Percentiles rank a stretch among this genome's conserved stretches.
Evolutionary conservation across 2,329 filamentous ascomycete species (phyloP).

Genomic region (Monilinia laxa): DNA sequence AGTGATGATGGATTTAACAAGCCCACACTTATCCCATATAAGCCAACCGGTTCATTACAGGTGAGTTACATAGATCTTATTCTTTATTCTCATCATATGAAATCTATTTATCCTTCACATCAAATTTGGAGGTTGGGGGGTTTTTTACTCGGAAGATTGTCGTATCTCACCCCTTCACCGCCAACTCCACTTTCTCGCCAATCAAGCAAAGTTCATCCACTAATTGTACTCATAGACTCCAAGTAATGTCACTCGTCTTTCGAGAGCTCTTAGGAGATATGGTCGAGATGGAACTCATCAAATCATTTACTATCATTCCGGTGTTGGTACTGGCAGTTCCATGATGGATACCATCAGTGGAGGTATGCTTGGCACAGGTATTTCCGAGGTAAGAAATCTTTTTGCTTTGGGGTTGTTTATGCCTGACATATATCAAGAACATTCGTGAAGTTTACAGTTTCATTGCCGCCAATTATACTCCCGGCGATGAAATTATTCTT

Average conservation of each 20-base stretch:
- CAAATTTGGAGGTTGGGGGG: neutral
- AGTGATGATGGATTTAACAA: conserved; percentile 38
- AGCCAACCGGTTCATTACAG: conserved; percentile 53
- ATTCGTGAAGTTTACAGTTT: conserved; percentile 52
- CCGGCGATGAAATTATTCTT: conserved; percentile 44
- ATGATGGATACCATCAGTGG: conserved; percentile 52
- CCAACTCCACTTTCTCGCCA: conserved; percentile 13
- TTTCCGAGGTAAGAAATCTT: conserved; percentile 40
- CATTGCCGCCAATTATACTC: conserved; percentile 44
- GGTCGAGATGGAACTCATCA: conserved; percentile 53
- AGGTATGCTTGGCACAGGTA: conserved; percentile 55
- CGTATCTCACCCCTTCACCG: conserved; percentile 16
- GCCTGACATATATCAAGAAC: conserved; percentile 46
- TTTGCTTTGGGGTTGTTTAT: neutral
- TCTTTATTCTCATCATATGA: neutral
- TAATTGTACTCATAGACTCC: conserved; percentile 46
- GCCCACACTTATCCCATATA: conserved; percentile 49
- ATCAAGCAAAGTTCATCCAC: conserved; percentile 14
- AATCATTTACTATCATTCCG: conserved; percentile 61
- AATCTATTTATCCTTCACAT: neutral
- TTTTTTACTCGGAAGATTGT: neutral
- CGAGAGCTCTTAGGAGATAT: conserved; percentile 53
- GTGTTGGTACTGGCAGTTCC: conserved; percentile 56
- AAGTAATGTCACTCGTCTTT: conserved; percentile 60
- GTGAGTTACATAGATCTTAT: neutral